phyloP scores from a whole-genome alignment of 116 monocot species.

The Cymodocea nodosa region DNA sequence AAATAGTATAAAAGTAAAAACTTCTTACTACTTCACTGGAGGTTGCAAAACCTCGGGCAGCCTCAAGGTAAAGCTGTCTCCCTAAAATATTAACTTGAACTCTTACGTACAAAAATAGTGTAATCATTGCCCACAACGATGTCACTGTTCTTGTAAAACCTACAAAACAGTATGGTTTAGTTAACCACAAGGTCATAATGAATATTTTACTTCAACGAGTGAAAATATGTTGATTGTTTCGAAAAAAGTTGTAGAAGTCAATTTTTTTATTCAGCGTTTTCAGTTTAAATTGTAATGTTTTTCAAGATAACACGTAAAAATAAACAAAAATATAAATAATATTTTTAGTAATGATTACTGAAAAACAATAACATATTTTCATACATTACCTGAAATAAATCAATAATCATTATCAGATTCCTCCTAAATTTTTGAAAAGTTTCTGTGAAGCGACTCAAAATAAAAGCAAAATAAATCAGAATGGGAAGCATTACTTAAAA shows the following conservation, averaged over 20 bases:
- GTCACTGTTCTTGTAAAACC: slow-evolving; percentile 67
- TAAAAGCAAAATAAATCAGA: neutral
- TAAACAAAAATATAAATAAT: no score
- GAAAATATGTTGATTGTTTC: no score
- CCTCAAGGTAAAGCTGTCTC: slow-evolving; percentile 77
- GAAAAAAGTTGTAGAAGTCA: no score
- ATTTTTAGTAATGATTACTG: no score
- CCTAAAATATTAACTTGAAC: slow-evolving; percentile 81
- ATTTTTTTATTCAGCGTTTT: no score
- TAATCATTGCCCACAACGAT: slow-evolving; percentile 70
- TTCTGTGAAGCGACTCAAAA: neutral
- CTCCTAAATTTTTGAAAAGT: no score
- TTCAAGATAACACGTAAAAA: no score
- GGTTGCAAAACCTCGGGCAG: slow-evolving; percentile 41
- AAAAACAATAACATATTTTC: no score
- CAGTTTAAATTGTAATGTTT: no score
- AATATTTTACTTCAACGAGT: no score
- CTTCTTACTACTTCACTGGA: slow-evolving; percentile 27
- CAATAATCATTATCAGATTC: no score
- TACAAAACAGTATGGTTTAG: slow-evolving; percentile 5
- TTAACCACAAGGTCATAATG: neutral
- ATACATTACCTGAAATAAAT: no score
- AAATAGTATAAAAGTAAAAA: neutral
- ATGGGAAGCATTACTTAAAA: slow-evolving; percentile 49
- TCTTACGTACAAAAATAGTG: slow-evolving; percentile 65